Evolutionary conservation across 1,139 yeast species (phyloP).

Genomic region (Petasospora fabianii): DNA sequence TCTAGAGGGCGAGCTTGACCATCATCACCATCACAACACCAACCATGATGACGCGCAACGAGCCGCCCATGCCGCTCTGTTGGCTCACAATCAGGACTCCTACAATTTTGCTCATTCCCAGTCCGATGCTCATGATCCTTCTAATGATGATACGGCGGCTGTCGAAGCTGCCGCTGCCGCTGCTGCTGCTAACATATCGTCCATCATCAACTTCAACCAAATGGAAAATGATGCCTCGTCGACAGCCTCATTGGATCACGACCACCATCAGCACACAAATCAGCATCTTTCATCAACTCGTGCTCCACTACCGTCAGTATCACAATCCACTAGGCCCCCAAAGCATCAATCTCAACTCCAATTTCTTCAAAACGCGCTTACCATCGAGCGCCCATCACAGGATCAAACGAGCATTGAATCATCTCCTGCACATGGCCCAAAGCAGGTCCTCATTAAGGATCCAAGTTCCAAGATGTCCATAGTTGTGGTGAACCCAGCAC

Average conservation of each 20-base stretch:
- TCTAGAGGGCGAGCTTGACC: conserved; percentile 15
- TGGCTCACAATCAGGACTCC: conserved; percentile 10
- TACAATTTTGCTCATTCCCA: conserved; percentile 3
- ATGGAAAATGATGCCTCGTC: conserved; percentile 13
- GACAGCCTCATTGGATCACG: too few species aligned
- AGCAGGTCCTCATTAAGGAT: conserved; percentile 24
- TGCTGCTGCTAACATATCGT: conserved; percentile 25
- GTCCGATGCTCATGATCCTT: not conserved
- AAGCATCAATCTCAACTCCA: conserved; percentile 8
- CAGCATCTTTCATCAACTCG: too few species aligned
- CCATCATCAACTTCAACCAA: conserved; percentile 21
- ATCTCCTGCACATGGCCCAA: too few species aligned
- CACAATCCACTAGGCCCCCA: not conserved
- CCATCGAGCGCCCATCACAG: not conserved
- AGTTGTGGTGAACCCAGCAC: conserved; percentile 28
- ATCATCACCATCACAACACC: conserved; percentile 5
- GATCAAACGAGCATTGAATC: too few species aligned
- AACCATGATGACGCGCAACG: conserved; percentile 8
- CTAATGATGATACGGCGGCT: conserved; percentile 6
- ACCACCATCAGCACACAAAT: not conserved
- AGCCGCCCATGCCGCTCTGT: conserved; percentile 10
- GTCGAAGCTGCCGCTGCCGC: conserved; percentile 16
- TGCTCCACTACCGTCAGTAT: too few species aligned
- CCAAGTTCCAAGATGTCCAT: conserved; percentile 22
- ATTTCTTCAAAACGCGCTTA: conserved; percentile 17